Conservation (phyloP, 108 stramenopile genomes). For the Epithemia pelagica region DNA sequence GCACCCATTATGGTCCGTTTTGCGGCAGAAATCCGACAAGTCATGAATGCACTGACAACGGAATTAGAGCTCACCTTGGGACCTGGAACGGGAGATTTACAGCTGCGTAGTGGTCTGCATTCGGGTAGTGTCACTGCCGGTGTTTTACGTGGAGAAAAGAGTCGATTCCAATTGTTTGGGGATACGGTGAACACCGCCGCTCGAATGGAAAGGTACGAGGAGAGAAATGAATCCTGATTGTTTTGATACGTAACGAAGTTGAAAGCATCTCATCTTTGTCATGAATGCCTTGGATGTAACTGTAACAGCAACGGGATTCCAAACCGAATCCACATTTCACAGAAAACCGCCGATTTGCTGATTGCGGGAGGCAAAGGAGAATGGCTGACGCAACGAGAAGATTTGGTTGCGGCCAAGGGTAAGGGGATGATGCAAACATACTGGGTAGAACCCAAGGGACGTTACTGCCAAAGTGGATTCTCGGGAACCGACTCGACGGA, state of each 20-base stretch:
- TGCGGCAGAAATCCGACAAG: background rate
- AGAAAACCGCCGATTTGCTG: constrained; percentile 23
- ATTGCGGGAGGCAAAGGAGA: constrained; percentile 9
- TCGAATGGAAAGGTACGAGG: constrained; percentile 20
- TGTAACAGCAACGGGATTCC: constrained; percentile 18
- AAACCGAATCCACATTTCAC: constrained; percentile 20
- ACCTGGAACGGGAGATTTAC: constrained; percentile 7
- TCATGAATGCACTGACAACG: constrained; percentile 1
- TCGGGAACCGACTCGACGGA: background rate
- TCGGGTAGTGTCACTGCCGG: constrained; percentile 20
- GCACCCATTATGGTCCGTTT: constrained; percentile 12
- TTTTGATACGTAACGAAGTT: too few species aligned
- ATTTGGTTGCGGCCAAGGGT: constrained; percentile 23
- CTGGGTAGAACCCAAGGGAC: constrained; percentile 1
- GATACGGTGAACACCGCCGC: constrained; percentile 24
- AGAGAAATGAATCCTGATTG: too few species aligned
- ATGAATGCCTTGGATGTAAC: too few species aligned
- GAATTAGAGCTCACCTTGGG: constrained; percentile 6
- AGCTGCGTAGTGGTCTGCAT: constrained; percentile 14
- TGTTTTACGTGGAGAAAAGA: constrained; percentile 15
- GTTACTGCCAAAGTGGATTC: background rate
- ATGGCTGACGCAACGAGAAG: constrained; percentile 16
- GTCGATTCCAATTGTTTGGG: constrained; percentile 25
- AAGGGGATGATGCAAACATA: constrained; percentile 19
- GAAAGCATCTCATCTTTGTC: too few species aligned